Evolutionary conservation across 2,329 filamentous ascomycete species (phyloP).

Genomic region (Paecilomyces dactylethromorphus): DNA sequence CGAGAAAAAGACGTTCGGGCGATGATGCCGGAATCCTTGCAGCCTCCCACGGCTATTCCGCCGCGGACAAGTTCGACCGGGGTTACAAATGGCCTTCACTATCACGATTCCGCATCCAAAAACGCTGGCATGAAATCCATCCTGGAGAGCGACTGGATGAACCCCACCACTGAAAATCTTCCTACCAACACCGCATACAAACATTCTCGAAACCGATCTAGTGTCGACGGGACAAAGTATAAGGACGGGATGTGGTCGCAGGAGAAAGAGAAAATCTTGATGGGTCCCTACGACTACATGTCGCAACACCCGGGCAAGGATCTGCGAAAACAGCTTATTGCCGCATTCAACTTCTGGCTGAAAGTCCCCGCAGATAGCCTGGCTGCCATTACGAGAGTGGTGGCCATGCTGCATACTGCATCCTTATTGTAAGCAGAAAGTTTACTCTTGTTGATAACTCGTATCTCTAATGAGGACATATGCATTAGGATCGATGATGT

Average conservation of each 20-base stretch:
- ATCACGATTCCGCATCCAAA: slow-evolving; percentile 10
- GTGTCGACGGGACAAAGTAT: slow-evolving; percentile 32
- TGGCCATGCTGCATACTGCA: slow-evolving; percentile 41
- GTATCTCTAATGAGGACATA: not conserved
- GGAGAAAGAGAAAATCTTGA: slow-evolving; percentile 36
- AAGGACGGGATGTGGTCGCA: slow-evolving; percentile 30
- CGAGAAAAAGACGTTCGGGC: not conserved
- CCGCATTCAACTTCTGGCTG: slow-evolving; percentile 40
- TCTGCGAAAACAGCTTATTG: slow-evolving; percentile 37
- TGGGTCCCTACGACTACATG: slow-evolving; percentile 41
- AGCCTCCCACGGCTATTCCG: slow-evolving; percentile 62
- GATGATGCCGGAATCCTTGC: slow-evolving; percentile 29
- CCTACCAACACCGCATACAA: slow-evolving; percentile 17
- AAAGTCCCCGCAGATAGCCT: slow-evolving; percentile 35
- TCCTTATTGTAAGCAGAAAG: slow-evolving; percentile 32
- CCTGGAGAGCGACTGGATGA: slow-evolving; percentile 57
- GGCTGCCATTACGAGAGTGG: slow-evolving; percentile 36
- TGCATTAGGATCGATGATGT: slow-evolving; percentile 41
- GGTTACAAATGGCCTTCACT: slow-evolving; percentile 30
- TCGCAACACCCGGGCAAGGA: slow-evolving; percentile 40
- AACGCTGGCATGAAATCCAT: slow-evolving; percentile 47
- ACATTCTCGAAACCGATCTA: slow-evolving; percentile 30
- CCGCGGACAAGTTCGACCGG: slow-evolving; percentile 65
- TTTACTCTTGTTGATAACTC: not conserved
- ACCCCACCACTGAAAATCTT: slow-evolving; percentile 29